Conservation (phyloP, 2,329 filamentous ascomycete genomes). For the Colletotrichum magnum region DNA sequence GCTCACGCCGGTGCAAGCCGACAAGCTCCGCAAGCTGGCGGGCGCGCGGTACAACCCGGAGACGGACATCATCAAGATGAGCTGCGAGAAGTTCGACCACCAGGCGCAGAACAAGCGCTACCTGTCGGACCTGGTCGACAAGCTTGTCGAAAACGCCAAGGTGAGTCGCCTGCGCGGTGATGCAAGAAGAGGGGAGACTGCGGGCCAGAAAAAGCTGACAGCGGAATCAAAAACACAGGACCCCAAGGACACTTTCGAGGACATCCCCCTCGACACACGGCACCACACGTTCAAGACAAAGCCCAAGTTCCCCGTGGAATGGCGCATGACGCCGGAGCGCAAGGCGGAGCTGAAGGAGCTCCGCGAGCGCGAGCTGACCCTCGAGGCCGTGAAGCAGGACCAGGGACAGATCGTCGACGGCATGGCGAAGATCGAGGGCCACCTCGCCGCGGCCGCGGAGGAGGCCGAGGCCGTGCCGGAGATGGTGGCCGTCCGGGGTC, state of each 20-base stretch:
- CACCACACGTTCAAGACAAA: slow-evolving; percentile 81
- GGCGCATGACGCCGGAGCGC: slow-evolving; percentile 83
- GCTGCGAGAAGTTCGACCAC: slow-evolving; percentile 88
- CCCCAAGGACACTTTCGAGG: slow-evolving; percentile 83
- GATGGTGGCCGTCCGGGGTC: slow-evolving; percentile 45
- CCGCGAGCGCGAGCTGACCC: slow-evolving; percentile 64
- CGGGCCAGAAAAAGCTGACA: not conserved
- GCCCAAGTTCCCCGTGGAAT: slow-evolving; percentile 83
- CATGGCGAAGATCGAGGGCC: slow-evolving; percentile 60
- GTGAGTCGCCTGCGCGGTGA: slow-evolving; percentile 51
- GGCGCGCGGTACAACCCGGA: slow-evolving; percentile 91
- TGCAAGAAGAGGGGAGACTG: not conserved
- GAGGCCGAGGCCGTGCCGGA: slow-evolving; percentile 51
- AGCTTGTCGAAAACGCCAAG: slow-evolving; percentile 81
- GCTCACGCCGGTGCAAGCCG: slow-evolving; percentile 76
- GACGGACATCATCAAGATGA: slow-evolving; percentile 87
- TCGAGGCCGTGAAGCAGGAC: slow-evolving; percentile 69
- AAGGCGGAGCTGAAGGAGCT: slow-evolving; percentile 74
- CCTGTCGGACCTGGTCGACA: slow-evolving; percentile 82
- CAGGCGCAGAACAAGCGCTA: slow-evolving; percentile 98
- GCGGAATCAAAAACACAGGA: slow-evolving; percentile 62
- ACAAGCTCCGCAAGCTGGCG: slow-evolving; percentile 89
- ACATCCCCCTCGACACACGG: slow-evolving; percentile 89
- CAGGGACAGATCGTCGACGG: slow-evolving; percentile 73
- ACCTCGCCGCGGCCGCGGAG: slow-evolving; percentile 46